Evolutionary conservation across 225 moss, liverwort and hornwort genomes (phyloP), one percentile per base, ranked within the genome.

Genomic region (Marchantia polymorpha): DNA sequence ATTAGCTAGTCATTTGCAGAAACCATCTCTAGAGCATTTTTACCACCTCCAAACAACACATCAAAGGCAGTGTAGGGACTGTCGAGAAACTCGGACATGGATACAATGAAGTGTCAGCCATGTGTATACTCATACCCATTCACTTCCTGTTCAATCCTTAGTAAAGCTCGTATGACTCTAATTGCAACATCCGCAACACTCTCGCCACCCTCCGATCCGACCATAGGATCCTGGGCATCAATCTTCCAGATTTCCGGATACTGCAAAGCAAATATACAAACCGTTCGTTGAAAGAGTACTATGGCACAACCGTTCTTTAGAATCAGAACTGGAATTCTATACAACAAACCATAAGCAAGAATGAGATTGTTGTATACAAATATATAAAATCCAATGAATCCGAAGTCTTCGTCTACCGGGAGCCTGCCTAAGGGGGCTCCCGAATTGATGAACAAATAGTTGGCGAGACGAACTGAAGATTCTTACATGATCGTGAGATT

Each of bases 121-220:
- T 47, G 20, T 22, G 7, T 47, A 69, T 56, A 65, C 46, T 89
- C 87, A 12, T 73, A 97, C 97, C 94, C 93, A 74, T 92, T 86
- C 50, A 89, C 84, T 83, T 93, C 90, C 27, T 83, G 74, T 81
- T 99, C 97, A 74, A 99, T 94, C 31, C 79, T 88, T 67, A 86
- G 71, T 58, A 99, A 82, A 13, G 87, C 95, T 86, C 85, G 64
- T 26, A 89, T 89, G 69, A 91, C 87, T 83, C 94, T 89, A 71
- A 85, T 80, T 71, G 87, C 91, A 82, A 99, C 94, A 80, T 95
- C 97, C 69, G 93, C 93, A 78, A 90, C 94, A 79, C 97, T 94
- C 79, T 99, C 97, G 69, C 97, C 97, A 76, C 94, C 95, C 79
- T 89, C 89, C 61, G 94, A 94, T 74, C 92, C 92, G 47, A 87